Conservation (phyloP, 371 early-diverging fungal species). For the Mortierella sp. region DNA sequence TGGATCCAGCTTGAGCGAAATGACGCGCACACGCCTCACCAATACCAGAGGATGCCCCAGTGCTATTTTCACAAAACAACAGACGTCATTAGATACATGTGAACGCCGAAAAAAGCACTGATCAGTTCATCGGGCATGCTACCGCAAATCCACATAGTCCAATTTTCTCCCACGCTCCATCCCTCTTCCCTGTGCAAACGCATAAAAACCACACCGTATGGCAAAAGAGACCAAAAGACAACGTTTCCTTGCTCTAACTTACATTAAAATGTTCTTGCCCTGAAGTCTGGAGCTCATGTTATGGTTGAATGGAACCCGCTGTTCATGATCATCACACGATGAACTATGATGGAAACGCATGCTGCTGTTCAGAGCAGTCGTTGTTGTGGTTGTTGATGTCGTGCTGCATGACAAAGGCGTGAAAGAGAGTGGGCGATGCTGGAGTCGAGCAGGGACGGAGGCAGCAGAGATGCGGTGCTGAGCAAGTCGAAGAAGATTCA, state of each 20-base stretch:
- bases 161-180: slow-evolving; percentile 5
- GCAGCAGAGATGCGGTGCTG: not conserved
- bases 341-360: not conserved
- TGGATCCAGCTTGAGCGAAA: slow-evolving; percentile 87
- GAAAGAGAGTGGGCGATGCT: not conserved
- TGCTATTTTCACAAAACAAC: slow-evolving; percentile 60
- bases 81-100: not conserved
- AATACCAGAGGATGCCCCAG: slow-evolving; percentile 94
- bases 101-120: not conserved
- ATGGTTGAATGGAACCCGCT: not conserved
- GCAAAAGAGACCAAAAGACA: not conserved
- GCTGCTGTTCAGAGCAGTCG: not conserved
- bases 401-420: not conserved
- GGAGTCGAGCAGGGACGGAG: not conserved
- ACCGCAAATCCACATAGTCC: not conserved
- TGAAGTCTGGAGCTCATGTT: slow-evolving; percentile 45
- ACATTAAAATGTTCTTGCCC: slow-evolving; percentile 67
- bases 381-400: not conserved
- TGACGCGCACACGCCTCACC: slow-evolving; percentile 89
- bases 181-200: not conserved
- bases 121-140: too few species aligned
- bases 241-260: too few species aligned
- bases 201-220: not conserved
- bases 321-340: not conserved
- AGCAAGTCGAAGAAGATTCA: not conserved